Conservation (phyloP, 2,329 filamentous ascomycete genomes). For the Gyromitra esculenta region DNA sequence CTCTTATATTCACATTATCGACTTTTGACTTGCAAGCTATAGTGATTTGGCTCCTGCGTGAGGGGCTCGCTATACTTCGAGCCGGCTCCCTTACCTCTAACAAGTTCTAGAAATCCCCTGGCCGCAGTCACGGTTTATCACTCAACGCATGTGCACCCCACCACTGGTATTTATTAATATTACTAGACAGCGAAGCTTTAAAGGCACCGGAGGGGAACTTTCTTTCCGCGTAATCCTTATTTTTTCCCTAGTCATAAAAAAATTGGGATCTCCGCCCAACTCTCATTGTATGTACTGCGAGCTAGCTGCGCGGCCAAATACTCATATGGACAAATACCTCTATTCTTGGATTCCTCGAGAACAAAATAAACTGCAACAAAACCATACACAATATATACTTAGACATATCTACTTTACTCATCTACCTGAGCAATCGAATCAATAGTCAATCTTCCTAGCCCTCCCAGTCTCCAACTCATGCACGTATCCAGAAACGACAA, state of each 20-base stretch:
- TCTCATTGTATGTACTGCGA: too few species aligned
- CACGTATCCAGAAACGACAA: slow-evolving; percentile 22
- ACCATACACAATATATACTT: background rate
- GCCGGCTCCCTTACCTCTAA: background rate
- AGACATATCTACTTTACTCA: background rate
- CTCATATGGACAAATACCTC: background rate
- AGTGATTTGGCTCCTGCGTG: too few species aligned
- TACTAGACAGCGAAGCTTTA: too few species aligned
- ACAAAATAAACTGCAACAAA: background rate
- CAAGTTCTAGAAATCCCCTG: background rate
- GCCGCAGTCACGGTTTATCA: background rate
- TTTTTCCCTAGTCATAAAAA: too few species aligned
- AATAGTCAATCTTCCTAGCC: slow-evolving; percentile 16
- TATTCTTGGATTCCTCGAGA: background rate
- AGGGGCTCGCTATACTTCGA: too few species aligned
- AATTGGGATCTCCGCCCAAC: too few species aligned
- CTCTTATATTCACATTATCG: too few species aligned
- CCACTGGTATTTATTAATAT: too few species aligned
- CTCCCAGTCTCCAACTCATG: slow-evolving; percentile 28
- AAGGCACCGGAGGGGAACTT: too few species aligned
- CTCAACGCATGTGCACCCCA: background rate
- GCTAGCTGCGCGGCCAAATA: too few species aligned
- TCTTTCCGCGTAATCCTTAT: too few species aligned
- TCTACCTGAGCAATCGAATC: background rate
- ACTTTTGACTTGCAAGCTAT: too few species aligned